Base-by-base conservation (phyloP, 2,329 filamentous ascomycete genomes). In the Lasiodiplodia gonubiensis region DNA sequence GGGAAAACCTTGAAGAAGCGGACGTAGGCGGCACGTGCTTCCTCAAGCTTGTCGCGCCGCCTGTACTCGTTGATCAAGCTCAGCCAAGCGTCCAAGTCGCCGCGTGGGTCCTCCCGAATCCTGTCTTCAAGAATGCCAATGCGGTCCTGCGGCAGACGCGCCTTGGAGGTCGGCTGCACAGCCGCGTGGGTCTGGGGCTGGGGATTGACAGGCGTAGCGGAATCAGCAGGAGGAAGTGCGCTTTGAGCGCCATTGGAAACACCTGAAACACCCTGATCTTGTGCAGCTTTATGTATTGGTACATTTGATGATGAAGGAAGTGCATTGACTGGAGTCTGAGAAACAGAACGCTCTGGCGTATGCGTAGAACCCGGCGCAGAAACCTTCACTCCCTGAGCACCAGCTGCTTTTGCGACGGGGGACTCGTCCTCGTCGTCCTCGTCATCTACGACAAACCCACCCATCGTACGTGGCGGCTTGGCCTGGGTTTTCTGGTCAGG, bases 1-100 rank as follows among this genome's bases (percentile, higher is more conserved):
- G 95, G 96, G 74, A 98, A 98, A 30, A 94, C 84, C 70, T 91
- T 88, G 71, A 98, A 85, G 78, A 98, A 97, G 46, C 93, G 88
- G 71, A 95, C 91, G 76, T 95, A 99, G 18, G 90, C 88, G 68
- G 85, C 87, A 70, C 94, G 89, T 33, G 92, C 88, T 74, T 94
- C 91, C 69, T 97, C 92, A 70, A 94, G 82, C 78, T 93, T 92
- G 80, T 91, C 91, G 74, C 91, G 92, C 74, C 88, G 89, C 72
- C 90, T 90, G 78, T 97, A 88, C 77, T 97, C 93, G 71, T 88
- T 87, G 76, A 99, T 94, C 76, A 99, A 85, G 71, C 88, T 87
- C 74, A 96, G 82, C 95, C 95, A 99, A 37, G 94, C 93, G 77
- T 95, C 92, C 79, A 95, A 88, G 73, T 97, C 94, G 75, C 94